Conservation (phyloP, 352 stramenopile species). For the Pilasporangium apinafurcum region DNA sequence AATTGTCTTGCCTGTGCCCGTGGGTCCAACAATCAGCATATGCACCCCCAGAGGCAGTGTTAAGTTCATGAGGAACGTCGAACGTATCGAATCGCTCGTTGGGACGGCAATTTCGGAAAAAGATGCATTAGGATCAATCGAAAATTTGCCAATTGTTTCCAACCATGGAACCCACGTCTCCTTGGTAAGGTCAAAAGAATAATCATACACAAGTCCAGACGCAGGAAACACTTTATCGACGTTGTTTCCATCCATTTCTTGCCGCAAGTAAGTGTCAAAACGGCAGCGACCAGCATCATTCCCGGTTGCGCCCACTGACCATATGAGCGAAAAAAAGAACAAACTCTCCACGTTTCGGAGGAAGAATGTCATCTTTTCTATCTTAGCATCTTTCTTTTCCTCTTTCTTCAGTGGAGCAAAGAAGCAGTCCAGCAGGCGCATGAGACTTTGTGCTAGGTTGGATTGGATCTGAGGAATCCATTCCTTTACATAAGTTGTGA, state of each 20-base stretch:
- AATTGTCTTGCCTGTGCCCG: conserved; percentile 93
- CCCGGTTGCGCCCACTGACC: conserved; percentile 88
- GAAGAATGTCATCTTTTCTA: conserved; percentile 63
- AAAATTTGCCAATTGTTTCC: conserved; percentile 82
- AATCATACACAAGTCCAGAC: conserved; percentile 85
- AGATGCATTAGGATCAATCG: conserved; percentile 58
- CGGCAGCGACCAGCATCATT: conserved; percentile 77
- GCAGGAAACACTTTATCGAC: conserved; percentile 49
- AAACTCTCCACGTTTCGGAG: conserved; percentile 79
- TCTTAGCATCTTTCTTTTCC: conserved; percentile 78
- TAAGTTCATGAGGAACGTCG: conserved; percentile 90
- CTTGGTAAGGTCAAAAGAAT: conserved; percentile 77
- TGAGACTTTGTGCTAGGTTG: conserved; percentile 84
- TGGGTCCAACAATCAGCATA: conserved; percentile 91
- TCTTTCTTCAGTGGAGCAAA: conserved; percentile 79
- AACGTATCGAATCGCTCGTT: conserved; percentile 90
- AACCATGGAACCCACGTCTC: conserved; percentile 89
- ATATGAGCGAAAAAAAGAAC: conserved; percentile 92
- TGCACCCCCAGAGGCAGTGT: conserved; percentile 79
- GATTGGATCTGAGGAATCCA: conserved; percentile 90
- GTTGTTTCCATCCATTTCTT: conserved; percentile 67
- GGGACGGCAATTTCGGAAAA: conserved; percentile 93
- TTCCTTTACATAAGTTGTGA: conserved; percentile 87
- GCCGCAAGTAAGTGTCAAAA: conserved; percentile 85
- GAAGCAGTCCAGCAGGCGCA: conserved; percentile 91